Conservation (phyloP, 2,329 filamentous ascomycete species). For the Phialophora tarda region DNA sequence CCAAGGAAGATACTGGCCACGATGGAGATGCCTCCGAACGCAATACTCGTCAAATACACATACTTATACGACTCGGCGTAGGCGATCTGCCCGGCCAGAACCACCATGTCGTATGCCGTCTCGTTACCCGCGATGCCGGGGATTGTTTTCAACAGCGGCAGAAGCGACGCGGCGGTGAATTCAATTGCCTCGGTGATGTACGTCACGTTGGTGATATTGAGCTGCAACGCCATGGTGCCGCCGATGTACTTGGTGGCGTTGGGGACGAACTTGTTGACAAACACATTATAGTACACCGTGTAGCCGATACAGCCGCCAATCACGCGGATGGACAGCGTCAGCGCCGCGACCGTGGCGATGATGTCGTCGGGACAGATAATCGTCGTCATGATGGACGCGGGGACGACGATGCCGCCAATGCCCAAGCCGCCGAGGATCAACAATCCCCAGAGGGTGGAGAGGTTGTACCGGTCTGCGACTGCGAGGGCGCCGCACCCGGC, state of each 20-base stretch:
- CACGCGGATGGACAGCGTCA: slow-evolving; percentile 72
- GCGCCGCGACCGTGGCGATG: slow-evolving; percentile 70
- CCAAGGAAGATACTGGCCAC: slow-evolving; percentile 64
- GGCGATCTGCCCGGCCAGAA: slow-evolving; percentile 61
- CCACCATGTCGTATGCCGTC: slow-evolving; percentile 58
- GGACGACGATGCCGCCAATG: slow-evolving; percentile 71
- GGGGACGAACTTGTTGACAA: slow-evolving; percentile 53
- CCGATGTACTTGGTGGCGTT: slow-evolving; percentile 58
- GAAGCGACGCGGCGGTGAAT: slow-evolving; percentile 60
- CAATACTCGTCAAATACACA: slow-evolving; percentile 68
- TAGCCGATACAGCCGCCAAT: slow-evolving; percentile 71
- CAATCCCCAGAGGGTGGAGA: slow-evolving; percentile 61
- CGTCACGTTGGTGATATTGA: slow-evolving; percentile 56
- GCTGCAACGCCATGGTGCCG: slow-evolving; percentile 54
- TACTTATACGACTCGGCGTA: slow-evolving; percentile 65
- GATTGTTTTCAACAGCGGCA: slow-evolving; percentile 56
- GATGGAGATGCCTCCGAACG: slow-evolving; percentile 63
- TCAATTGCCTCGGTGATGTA: slow-evolving; percentile 59
- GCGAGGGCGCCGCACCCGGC: slow-evolving; percentile 63
- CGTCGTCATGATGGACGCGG: slow-evolving; percentile 69
- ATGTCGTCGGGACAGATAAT: slow-evolving; percentile 73
- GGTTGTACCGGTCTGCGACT: slow-evolving; percentile 58
- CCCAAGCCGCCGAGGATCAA: slow-evolving; percentile 68
- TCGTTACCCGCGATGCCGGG: slow-evolving; percentile 59
- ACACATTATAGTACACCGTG: slow-evolving; percentile 62